Evolutionary conservation across 139 green algal genomes (phyloP).

Genomic region (Chara braunii): DNA sequence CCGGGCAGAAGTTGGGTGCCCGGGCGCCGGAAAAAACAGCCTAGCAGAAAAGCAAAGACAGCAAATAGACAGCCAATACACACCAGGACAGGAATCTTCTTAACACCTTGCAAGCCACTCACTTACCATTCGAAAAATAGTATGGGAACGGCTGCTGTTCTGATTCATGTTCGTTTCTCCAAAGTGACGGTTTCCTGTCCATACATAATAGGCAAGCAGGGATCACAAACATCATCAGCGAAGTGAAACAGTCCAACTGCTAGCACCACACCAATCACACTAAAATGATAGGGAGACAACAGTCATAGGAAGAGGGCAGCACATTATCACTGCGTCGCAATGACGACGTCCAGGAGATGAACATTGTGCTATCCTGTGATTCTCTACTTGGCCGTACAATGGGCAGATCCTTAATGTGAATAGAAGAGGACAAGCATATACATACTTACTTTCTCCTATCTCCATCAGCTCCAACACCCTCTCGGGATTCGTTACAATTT

Average conservation of each 20-base stretch:
- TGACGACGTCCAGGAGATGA: too few relatives aligned
- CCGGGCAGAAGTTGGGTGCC: too few relatives aligned
- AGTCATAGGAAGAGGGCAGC: too few relatives aligned
- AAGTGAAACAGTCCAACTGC: not conserved
- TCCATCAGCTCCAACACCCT: conserved; percentile 74
- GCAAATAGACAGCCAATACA: too few relatives aligned
- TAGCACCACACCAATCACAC: not conserved
- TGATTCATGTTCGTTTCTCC: conserved; percentile 97
- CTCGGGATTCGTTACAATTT: conserved; percentile 75
- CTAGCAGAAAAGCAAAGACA: too few relatives aligned
- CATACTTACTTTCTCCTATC: conserved; percentile 50
- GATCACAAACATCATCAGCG: not conserved
- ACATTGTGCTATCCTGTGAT: too few relatives aligned
- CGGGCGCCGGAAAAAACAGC: too few relatives aligned
- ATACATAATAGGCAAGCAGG: not conserved
- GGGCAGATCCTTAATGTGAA: too few relatives aligned
- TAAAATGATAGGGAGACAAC: too few relatives aligned
- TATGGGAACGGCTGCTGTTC: conserved; percentile 73
- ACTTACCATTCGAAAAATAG: conserved; percentile 91
- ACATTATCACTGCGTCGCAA: too few relatives aligned
- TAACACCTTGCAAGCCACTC: not conserved
- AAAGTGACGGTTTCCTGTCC: conserved; percentile 55
- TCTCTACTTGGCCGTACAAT: too few relatives aligned
- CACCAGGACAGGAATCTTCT: not conserved
- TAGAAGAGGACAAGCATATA: conserved; percentile 5